Conservation (phyloP, 495 filamentous ascomycete genomes). For the Symbiotaphrina buchneri region DNA sequence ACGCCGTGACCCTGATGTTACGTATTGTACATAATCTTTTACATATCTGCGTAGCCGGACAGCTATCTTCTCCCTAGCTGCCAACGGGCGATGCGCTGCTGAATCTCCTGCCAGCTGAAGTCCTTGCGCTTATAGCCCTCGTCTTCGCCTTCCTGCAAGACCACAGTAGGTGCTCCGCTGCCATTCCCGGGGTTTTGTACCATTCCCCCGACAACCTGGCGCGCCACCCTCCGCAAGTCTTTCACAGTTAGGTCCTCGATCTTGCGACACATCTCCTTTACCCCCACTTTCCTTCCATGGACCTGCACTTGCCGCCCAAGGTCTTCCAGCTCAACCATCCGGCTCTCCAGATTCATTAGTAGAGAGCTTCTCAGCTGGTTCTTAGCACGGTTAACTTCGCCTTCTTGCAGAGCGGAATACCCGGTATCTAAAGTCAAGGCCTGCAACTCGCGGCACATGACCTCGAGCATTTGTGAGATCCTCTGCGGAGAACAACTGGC, state of each 20-base stretch:
- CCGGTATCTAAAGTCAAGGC: conserved; percentile 51
- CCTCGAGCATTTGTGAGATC: conserved; percentile 63
- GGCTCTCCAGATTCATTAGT: conserved; percentile 91
- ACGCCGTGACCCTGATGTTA: too few species aligned
- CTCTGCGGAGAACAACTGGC: conserved; percentile 60
- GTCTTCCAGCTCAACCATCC: conserved; percentile 98
- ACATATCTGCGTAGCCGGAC: too few species aligned
- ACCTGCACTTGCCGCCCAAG: conserved; percentile 90
- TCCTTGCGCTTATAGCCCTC: conserved; percentile 25
- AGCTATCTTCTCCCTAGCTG: conserved; percentile 47
- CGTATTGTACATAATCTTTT: too few species aligned
- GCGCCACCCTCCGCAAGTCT: conserved; percentile 73
- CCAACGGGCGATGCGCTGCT: conserved; percentile 66
- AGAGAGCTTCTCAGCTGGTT: conserved; percentile 83
- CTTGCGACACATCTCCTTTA: conserved; percentile 74
- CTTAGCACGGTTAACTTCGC: conserved; percentile 88
- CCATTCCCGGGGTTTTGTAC: conserved; percentile 57
- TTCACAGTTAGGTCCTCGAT: conserved; percentile 65
- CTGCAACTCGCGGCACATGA: conserved; percentile 78
- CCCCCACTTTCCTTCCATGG: conserved; percentile 73
- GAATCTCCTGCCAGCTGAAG: conserved; percentile 74
- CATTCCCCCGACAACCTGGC: conserved; percentile 50
- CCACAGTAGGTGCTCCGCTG: conserved; percentile 81
- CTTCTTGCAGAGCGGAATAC: conserved; percentile 39
- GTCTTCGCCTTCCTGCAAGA: conserved; percentile 59